These are phyloP conservation scores for Naganishia vishniacii DNA, from an alignment of 768 basidiomycete genomes.

Conservation along the genomic window DNA sequence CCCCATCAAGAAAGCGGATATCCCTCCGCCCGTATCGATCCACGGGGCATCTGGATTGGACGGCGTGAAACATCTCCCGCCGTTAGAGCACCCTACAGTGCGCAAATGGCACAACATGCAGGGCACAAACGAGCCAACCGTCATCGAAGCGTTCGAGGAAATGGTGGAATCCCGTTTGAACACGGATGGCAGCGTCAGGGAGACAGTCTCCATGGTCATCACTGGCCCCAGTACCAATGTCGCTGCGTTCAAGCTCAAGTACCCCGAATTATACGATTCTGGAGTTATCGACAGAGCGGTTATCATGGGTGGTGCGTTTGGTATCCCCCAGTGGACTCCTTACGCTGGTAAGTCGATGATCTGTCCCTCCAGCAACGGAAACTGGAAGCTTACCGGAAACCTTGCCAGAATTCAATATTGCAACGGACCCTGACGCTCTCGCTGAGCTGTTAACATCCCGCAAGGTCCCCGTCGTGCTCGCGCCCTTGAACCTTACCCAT, in stretches of 20 bases:
- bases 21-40: conserved; percentile 22
- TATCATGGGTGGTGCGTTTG: conserved; percentile 27
- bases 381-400: too few relatives aligned
- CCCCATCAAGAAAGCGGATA: conserved; percentile 22
- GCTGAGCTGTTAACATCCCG: conserved; percentile 18
- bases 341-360: conserved; percentile 17
- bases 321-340: conserved; percentile 27
- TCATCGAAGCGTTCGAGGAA: conserved; percentile 10
- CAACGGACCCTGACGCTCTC: conserved; percentile 25
- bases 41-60: conserved; percentile 24
- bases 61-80: conserved; percentile 20
- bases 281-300: conserved; percentile 18
- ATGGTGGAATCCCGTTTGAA: conserved; percentile 17
- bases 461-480: conserved; percentile 23
- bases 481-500: conserved; percentile 25
- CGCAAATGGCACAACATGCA: conserved; percentile 18
- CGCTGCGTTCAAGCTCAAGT: conserved; percentile 16
- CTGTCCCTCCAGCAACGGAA: neutral
- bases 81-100: conserved; percentile 15
- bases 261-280: conserved; percentile 13
- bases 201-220: conserved; percentile 22
- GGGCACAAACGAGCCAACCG: neutral
- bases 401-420: conserved; percentile 29
- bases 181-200: neutral
- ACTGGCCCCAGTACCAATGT: conserved; percentile 28